These are phyloP conservation scores for Camelina laxa DNA, from an alignment of 345 rosid genomes.

Conservation along the genomic window DNA sequence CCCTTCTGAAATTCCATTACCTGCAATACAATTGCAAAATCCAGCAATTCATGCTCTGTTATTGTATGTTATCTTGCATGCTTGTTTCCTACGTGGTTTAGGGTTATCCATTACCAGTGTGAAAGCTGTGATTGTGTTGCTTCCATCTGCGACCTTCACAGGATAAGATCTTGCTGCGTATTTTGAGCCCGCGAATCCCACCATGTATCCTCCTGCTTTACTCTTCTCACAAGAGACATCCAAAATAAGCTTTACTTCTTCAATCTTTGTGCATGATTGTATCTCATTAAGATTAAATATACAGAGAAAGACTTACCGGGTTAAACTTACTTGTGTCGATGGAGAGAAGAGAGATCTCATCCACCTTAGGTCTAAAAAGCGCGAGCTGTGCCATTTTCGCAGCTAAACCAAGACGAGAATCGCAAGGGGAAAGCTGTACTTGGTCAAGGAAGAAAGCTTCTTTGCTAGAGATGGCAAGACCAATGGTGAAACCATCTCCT, in stretches of 20 bases:
- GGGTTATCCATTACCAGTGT: slow-evolving; percentile 71
- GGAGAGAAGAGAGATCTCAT: slow-evolving; percentile 88
- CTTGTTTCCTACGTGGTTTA: neutral
- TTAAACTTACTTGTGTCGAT: slow-evolving; percentile 52
- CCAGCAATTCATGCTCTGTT: neutral
- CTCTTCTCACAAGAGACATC: slow-evolving; percentile 46
- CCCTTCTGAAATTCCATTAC: slow-evolving; percentile 86
- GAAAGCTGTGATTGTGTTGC: slow-evolving; percentile 72
- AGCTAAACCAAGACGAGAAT: slow-evolving; percentile 66
- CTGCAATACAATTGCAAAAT: slow-evolving; percentile 35
- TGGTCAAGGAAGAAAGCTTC: slow-evolving; percentile 67
- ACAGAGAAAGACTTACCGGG: slow-evolving; percentile 53
- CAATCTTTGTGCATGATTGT: neutral
- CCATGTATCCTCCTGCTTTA: slow-evolving; percentile 74
- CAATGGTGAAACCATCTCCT: slow-evolving; percentile 80
- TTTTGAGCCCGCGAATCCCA: slow-evolving; percentile 89
- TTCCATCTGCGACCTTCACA: slow-evolving; percentile 62
- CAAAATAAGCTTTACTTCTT: slow-evolving; percentile 19
- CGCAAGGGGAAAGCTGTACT: slow-evolving; percentile 88
- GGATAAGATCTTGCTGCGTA: slow-evolving; percentile 94
- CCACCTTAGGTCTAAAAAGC: slow-evolving; percentile 77
- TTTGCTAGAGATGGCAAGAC: slow-evolving; percentile 65
- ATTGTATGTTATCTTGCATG: neutral
- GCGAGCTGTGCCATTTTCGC: slow-evolving; percentile 61
- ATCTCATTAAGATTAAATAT: neutral